Percentiles rank a stretch among this genome's conserved stretches.
Evolutionary conservation across 306 rosid species (phyloP).

Genomic region (Abrus precatorius): DNA sequence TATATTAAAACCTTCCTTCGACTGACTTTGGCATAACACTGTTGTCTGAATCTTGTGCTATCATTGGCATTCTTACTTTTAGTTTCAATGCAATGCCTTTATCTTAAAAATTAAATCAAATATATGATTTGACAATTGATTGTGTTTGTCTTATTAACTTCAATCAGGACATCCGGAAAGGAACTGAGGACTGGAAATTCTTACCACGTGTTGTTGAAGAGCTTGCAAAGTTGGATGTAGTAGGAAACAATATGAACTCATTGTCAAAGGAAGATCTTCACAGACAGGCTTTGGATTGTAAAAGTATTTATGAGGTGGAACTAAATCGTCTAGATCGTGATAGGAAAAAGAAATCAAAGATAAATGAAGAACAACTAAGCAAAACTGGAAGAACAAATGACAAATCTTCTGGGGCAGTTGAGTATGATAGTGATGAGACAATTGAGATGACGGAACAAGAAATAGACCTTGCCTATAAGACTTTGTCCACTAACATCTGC

Average conservation of each 20-base stretch:
- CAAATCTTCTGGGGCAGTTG: slow-evolving; percentile 42
- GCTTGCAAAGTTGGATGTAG: slow-evolving; percentile 65
- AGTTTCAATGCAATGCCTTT: slow-evolving; percentile 35
- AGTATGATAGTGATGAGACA: slow-evolving; percentile 87
- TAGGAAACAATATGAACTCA: slow-evolving; percentile 44
- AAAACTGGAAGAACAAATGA: slow-evolving; percentile 49
- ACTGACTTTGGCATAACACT: neutral
- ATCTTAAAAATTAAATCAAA: slow-evolving; percentile 23
- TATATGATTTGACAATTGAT: slow-evolving; percentile 9
- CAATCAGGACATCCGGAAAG: slow-evolving; percentile 66
- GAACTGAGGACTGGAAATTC: slow-evolving; percentile 81
- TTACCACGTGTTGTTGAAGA: slow-evolving; percentile 83
- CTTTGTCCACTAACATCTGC: slow-evolving; percentile 56
- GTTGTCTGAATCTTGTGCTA: slow-evolving; percentile 13
- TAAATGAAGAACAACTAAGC: slow-evolving; percentile 40
- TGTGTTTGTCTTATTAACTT: slow-evolving; percentile 37
- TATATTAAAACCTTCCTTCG: slow-evolving; percentile 3
- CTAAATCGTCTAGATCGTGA: slow-evolving; percentile 55
- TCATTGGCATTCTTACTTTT: neutral
- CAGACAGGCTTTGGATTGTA: slow-evolving; percentile 69
- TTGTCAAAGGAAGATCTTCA: slow-evolving; percentile 74
- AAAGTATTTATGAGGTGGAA: slow-evolving; percentile 73
- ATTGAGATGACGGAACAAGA: slow-evolving; percentile 92
- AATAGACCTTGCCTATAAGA: slow-evolving; percentile 74
- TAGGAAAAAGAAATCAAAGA: slow-evolving; percentile 51